These are phyloP conservation scores for Colletotrichum neosansevieriae DNA, from an alignment of 2,329 filamentous ascomycete species.

Conservation along the genomic window DNA sequence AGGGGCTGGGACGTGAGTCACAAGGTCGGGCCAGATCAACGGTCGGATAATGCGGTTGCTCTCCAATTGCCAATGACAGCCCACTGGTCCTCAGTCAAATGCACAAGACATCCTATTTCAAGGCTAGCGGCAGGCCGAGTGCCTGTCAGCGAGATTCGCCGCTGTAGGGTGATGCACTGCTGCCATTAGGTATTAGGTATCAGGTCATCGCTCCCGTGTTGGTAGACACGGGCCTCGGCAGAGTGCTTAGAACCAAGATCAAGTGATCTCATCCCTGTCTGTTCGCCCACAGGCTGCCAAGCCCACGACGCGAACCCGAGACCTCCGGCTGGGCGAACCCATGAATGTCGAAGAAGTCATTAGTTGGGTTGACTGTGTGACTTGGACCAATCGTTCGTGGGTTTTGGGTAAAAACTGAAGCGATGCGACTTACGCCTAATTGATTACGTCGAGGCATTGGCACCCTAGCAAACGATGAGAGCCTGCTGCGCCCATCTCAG, in stretches of 20 bases:
- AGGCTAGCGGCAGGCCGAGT: neutral
- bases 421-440: neutral
- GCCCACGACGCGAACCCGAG: conserved; percentile 23
- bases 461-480: conserved; percentile 2
- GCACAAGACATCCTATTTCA: conserved; percentile 6
- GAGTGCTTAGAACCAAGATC: conserved; percentile 13
- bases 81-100: conserved; percentile 4
- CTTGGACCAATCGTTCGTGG: conserved; percentile 21
- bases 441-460: conserved; percentile 6
- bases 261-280: conserved; percentile 11
- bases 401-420: neutral
- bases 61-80: neutral
- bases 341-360: neutral
- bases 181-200: conserved; percentile 16
- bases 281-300: neutral
- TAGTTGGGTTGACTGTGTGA: conserved; percentile 17
- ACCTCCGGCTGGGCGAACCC: conserved; percentile 29
- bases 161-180: conserved; percentile 13
- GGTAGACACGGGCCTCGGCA: conserved; percentile 15
- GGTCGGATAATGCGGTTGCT: conserved; percentile 15
- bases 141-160: conserved; percentile 17
- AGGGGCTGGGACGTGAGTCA: conserved; percentile 35
- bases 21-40: conserved; percentile 22
- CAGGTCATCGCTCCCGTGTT: conserved; percentile 10
- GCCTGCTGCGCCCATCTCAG: conserved; percentile 34